Conservation (phyloP, 805 yeast species). For the Saturnispora ahearnii region DNA sequence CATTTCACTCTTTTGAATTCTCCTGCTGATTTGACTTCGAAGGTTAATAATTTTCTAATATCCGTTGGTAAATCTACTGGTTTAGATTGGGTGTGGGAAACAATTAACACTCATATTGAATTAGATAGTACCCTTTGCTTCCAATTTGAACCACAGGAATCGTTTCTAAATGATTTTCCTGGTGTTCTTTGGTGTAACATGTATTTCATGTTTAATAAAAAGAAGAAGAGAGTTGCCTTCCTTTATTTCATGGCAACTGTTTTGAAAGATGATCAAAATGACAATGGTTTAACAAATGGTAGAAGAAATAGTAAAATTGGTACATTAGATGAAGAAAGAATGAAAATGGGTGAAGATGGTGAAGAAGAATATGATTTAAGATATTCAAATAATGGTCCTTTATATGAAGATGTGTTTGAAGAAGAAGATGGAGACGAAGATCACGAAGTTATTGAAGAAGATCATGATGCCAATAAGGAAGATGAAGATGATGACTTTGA, state of each 20-base stretch:
- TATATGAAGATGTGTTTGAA: conserved; percentile 30
- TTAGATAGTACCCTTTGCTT: conserved; percentile 53
- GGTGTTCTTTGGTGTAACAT: conserved; percentile 65
- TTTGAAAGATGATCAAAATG: conserved; percentile 9
- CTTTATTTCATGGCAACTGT: conserved; percentile 53
- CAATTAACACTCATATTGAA: conserved; percentile 75
- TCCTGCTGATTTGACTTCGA: conserved; percentile 41
- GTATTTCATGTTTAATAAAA: conserved; percentile 89
- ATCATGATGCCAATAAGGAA: conserved; percentile 33
- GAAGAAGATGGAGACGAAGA: conserved; percentile 32
- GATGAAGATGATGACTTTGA: conserved; percentile 37
- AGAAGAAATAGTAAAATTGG: conserved; percentile 28
- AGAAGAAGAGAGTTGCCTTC: conserved; percentile 85
- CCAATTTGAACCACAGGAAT: conserved; percentile 54
- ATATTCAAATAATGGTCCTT: conserved; percentile 20
- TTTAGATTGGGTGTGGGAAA: conserved; percentile 72
- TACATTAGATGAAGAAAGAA: conserved; percentile 25
- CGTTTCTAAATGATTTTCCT: conserved; percentile 55
- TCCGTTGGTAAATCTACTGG: conserved; percentile 53
- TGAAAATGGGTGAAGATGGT: conserved; percentile 21
- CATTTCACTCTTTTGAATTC: conserved; percentile 55
- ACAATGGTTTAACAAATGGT: conserved; percentile 1
- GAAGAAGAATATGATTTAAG: conserved; percentile 31
- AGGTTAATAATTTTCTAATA: conserved; percentile 69
- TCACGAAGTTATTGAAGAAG: conserved; percentile 34